phyloP scores from a whole-genome alignment of 2,329 filamentous ascomycete species.

The Stagonosporopsis tanaceti region DNA sequence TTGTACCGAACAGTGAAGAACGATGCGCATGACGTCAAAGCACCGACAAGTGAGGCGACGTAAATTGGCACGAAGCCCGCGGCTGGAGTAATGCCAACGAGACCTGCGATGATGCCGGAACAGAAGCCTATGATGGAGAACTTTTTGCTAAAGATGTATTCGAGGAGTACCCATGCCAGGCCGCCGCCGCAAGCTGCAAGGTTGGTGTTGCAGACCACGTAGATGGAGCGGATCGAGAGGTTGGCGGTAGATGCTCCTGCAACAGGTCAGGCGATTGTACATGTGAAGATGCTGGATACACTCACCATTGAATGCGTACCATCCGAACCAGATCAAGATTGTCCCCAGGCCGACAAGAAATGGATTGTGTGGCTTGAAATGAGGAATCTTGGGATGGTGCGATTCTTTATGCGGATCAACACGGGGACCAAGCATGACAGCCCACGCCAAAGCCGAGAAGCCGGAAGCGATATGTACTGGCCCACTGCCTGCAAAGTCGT shows the following conservation, averaged over 20 bases:
- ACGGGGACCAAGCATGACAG: conserved; percentile 75
- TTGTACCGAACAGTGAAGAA: conserved; percentile 59
- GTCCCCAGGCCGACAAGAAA: conserved; percentile 78
- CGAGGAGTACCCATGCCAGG: conserved; percentile 62
- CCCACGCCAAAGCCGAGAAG: conserved; percentile 75
- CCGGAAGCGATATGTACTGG: conserved; percentile 79
- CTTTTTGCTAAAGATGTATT: conserved; percentile 58
- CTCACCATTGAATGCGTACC: conserved; percentile 52
- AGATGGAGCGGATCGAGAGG: conserved; percentile 61
- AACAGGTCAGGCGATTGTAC: background rate
- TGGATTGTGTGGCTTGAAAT: conserved; percentile 76
- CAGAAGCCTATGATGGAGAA: conserved; percentile 63
- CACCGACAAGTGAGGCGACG: conserved; percentile 60
- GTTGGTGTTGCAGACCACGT: conserved; percentile 67
- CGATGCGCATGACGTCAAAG: conserved; percentile 59
- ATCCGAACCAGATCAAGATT: conserved; percentile 59
- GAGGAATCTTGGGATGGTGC: conserved; percentile 57
- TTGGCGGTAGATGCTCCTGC: conserved; percentile 56
- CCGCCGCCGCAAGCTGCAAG: conserved; percentile 64
- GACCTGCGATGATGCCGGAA: conserved; percentile 63
- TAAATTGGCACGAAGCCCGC: conserved; percentile 64
- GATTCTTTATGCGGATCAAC: conserved; percentile 65
- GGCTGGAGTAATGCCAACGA: conserved; percentile 67
- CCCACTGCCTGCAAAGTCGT: conserved; percentile 79
- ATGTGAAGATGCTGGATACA: conserved; percentile 22